Evolutionary conservation across 2,329 filamentous ascomycete species (phyloP).

Genomic region (Dactylellina leptospora): DNA sequence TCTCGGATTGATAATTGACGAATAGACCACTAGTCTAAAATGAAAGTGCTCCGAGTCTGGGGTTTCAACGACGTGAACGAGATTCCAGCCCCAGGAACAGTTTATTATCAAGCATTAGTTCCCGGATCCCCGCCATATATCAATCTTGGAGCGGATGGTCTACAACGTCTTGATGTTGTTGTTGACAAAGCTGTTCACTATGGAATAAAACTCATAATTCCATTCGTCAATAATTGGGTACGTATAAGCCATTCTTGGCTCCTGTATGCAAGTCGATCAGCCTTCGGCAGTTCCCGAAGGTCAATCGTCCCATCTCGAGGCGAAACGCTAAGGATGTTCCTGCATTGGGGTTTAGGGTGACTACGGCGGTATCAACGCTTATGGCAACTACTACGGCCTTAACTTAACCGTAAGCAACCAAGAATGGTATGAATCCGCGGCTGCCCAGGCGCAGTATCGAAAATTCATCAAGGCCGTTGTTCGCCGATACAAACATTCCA

Average conservation of each 20-base stretch:
- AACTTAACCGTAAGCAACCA: too few relatives aligned
- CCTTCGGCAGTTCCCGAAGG: too few relatives aligned
- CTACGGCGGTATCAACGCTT: conserved; percentile 48
- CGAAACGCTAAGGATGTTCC: too few relatives aligned
- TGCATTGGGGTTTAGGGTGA: too few relatives aligned
- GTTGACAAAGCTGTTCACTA: conserved; percentile 69
- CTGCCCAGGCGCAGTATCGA: conserved; percentile 69
- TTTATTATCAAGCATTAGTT: conserved; percentile 47
- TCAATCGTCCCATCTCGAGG: too few relatives aligned
- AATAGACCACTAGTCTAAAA: conserved; percentile 62
- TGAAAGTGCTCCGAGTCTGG: conserved; percentile 70
- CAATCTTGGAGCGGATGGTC: conserved; percentile 59
- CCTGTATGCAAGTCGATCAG: too few relatives aligned
- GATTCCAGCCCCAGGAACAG: conserved; percentile 39
- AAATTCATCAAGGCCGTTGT: conserved; percentile 70
- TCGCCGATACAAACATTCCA: conserved; percentile 68
- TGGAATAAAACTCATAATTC: conserved; percentile 71
- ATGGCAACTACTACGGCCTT: conserved; percentile 65
- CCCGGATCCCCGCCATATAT: conserved; percentile 52
- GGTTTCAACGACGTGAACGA: conserved; percentile 68
- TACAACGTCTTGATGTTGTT: conserved; percentile 72
- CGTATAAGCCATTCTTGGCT: not conserved
- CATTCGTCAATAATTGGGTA: conserved; percentile 74
- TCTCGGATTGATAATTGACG: not conserved
- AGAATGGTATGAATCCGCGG: conserved; percentile 69